Percentiles rank a stretch among this genome's conserved stretches.
These are phyloP conservation scores for Zychaea mexicana DNA, from an alignment of 371 early-diverging fungal genomes.

Conservation along the genomic window DNA sequence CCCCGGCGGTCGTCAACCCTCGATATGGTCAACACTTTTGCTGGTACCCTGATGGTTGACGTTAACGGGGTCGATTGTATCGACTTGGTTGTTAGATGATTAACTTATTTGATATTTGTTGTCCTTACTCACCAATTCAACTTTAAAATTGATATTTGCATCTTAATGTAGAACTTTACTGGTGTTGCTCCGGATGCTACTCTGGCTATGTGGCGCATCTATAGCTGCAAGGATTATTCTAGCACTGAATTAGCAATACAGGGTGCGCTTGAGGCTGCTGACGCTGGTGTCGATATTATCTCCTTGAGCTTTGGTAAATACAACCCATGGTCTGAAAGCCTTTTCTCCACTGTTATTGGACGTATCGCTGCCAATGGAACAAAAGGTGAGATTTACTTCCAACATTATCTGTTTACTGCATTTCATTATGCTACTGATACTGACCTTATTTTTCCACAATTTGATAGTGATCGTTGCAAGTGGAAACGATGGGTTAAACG, in stretches of 20 bases:
- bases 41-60: too few species aligned
- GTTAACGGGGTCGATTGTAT: too few species aligned
- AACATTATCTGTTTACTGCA: too few species aligned
- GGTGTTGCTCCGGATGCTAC: conserved; percentile 72
- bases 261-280: conserved; percentile 71
- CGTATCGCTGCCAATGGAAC: conserved; percentile 32
- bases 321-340: conserved; percentile 37
- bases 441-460: too few species aligned
- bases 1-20: too few species aligned
- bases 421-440: not conserved
- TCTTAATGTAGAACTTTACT: conserved; percentile 44
- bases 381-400: conserved; percentile 24
- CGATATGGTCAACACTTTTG: too few species aligned
- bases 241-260: conserved; percentile 70
- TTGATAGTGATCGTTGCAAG: conserved; percentile 51
- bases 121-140: conserved; percentile 18
- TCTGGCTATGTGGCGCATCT: conserved; percentile 45
- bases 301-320: conserved; percentile 26
- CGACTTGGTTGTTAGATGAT: too few species aligned
- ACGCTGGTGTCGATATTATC: conserved; percentile 54
- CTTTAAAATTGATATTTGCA: too few species aligned
- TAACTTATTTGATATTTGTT: too few species aligned
- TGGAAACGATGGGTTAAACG: conserved; percentile 72
- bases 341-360: conserved; percentile 28
- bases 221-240: conserved; percentile 39